These are phyloP conservation scores for Ceratocystis ficicola DNA, from an alignment of 2,329 filamentous ascomycete species.

Conservation along the genomic window DNA sequence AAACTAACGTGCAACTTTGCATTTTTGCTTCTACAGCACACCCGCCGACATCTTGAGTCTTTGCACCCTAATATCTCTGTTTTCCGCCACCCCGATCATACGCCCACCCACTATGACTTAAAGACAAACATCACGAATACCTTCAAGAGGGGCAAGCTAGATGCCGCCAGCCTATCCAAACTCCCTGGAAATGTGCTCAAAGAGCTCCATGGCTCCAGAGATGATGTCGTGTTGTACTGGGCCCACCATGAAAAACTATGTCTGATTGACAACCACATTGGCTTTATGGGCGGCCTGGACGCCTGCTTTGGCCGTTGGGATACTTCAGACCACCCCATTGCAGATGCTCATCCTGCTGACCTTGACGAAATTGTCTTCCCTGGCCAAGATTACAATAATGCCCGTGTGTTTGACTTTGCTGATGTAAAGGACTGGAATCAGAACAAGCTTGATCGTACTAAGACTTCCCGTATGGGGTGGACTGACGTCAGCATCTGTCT, in stretches of 20 bases:
- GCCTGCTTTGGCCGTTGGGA: constrained; percentile 83
- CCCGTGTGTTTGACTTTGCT: constrained; percentile 67
- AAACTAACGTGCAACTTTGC: not conserved
- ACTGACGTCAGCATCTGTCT: constrained; percentile 72
- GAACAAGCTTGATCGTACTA: constrained; percentile 73
- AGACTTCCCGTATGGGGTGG: constrained; percentile 83
- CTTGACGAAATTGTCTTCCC: constrained; percentile 67
- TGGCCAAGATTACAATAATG: constrained; percentile 89
- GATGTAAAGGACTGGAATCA: constrained; percentile 68
- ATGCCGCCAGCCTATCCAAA: constrained; percentile 46
- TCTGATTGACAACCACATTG: constrained; percentile 62
- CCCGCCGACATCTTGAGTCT: constrained; percentile 63
- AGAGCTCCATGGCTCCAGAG: constrained; percentile 66
- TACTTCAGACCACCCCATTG: constrained; percentile 58
- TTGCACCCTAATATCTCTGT: constrained; percentile 77
- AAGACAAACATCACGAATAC: constrained; percentile 56
- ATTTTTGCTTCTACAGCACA: constrained; percentile 42
- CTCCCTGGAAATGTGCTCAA: constrained; percentile 62
- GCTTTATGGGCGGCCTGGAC: constrained; percentile 87
- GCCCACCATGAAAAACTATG: constrained; percentile 89
- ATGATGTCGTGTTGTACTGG: constrained; percentile 79
- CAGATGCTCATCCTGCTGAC: constrained; percentile 70
- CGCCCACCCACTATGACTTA: constrained; percentile 58
- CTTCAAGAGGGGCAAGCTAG: constrained; percentile 36
- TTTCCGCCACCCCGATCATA: constrained; percentile 81